Conservation (phyloP, 2,329 filamentous ascomycete genomes). For the Xylariaceae sp. region DNA sequence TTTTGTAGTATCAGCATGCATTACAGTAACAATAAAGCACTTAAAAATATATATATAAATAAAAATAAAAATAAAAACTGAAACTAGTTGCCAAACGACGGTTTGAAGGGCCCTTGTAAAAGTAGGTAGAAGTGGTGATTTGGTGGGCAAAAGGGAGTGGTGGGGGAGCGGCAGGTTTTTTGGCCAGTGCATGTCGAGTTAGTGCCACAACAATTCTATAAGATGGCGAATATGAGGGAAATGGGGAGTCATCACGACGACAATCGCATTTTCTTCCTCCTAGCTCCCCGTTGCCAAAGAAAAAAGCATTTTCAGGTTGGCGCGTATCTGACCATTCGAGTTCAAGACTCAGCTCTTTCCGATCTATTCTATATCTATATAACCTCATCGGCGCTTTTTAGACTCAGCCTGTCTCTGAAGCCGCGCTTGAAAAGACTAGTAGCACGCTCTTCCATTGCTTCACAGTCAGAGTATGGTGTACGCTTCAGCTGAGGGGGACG, state of each 20-base stretch:
- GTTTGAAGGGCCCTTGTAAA: no score
- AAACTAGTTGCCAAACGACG: background rate
- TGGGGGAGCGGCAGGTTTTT: no score
- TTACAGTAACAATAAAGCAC: background rate
- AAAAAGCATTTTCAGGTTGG: no score
- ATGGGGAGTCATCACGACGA: no score
- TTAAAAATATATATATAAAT: background rate
- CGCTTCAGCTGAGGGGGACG: constrained; percentile 42
- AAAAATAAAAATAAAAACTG: background rate
- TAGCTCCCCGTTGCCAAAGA: no score
- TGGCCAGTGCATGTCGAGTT: no score
- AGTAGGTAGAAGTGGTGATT: no score
- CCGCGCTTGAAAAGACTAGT: constrained; percentile 50
- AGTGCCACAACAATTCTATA: no score
- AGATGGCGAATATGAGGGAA: no score
- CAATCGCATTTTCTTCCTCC: no score
- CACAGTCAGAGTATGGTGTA: constrained; percentile 55
- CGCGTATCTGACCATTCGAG: no score
- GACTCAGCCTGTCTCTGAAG: background rate
- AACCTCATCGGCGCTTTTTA: background rate
- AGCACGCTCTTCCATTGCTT: constrained; percentile 61
- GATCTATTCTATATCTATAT: background rate
- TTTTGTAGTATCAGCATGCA: background rate
- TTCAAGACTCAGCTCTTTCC: background rate
- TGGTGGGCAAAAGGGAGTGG: no score